Evolutionary conservation across 2,329 filamentous ascomycete genomes (phyloP).

Genomic region (Fusarium poae): DNA sequence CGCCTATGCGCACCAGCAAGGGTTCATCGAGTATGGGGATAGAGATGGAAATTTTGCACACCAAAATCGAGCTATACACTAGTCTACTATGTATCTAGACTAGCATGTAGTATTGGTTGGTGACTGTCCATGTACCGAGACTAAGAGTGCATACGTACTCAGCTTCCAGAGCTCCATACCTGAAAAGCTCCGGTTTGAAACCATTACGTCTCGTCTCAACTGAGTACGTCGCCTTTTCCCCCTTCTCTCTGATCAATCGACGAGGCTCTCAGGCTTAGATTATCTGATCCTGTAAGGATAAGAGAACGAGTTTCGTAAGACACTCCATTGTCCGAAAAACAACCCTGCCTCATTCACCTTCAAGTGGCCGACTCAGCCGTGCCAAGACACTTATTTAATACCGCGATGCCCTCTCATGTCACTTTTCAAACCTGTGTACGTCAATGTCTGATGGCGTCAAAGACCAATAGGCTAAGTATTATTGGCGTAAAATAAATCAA

Average conservation of each 20-base stretch:
- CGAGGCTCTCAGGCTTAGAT: background rate
- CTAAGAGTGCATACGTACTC: constrained; percentile 29
- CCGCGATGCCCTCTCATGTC: constrained; percentile 10
- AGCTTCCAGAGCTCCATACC: constrained; percentile 12
- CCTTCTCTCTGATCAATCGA: background rate
- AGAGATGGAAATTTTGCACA: constrained; percentile 8
- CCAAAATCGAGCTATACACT: constrained; percentile 6
- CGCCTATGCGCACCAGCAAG: constrained; percentile 5
- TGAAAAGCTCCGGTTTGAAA: constrained; percentile 25
- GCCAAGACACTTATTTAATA: constrained; percentile 25
- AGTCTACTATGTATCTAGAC: too few relatives aligned
- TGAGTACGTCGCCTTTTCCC: constrained; percentile 23
- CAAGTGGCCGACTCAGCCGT: constrained; percentile 30
- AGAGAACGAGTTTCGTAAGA: constrained; percentile 9
- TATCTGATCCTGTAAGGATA: constrained; percentile 19
- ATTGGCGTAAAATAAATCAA: constrained; percentile 29
- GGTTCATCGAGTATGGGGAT: constrained; percentile 15
- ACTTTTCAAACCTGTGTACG: constrained; percentile 12
- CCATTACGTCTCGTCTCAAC: constrained; percentile 30
- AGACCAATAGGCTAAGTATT: background rate
- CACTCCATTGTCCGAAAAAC: constrained; percentile 28
- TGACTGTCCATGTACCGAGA: background rate
- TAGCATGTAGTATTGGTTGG: background rate
- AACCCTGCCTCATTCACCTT: constrained; percentile 1
- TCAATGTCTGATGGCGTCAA: constrained; percentile 21